Conservation (phyloP, 148 eudicot species). For the Pharnaceum exiguum region DNA sequence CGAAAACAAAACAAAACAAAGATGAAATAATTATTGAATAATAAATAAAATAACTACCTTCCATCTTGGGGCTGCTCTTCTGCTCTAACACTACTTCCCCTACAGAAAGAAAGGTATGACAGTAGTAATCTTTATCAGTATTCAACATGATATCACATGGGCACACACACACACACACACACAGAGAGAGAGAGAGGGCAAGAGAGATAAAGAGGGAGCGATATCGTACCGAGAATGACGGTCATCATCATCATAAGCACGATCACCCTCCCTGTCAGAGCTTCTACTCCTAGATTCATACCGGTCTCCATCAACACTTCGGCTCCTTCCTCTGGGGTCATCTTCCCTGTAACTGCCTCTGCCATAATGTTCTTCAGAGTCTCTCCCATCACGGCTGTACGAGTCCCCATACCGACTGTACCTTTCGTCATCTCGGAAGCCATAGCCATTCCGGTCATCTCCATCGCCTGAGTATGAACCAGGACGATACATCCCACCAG, state of each 20-base stretch:
- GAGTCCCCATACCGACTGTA: conserved; percentile 61
- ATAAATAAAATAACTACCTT: too few relatives aligned
- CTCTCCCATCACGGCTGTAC: conserved; percentile 54
- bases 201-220: too few relatives aligned
- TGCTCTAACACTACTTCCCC: conserved; percentile 64
- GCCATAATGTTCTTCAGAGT: conserved; percentile 60
- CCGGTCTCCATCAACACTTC: conserved; percentile 47
- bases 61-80: conserved; percentile 69
- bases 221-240: conserved; percentile 57
- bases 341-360: conserved; percentile 71
- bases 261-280: conserved; percentile 66
- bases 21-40: too few relatives aligned
- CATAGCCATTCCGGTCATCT: conserved; percentile 76
- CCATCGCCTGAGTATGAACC: conserved; percentile 60
- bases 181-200: too few relatives aligned
- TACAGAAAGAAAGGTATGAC: conserved; percentile 28
- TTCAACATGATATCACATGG: not conserved
- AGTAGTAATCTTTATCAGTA: conserved; percentile 12
- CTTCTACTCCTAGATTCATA: conserved; percentile 81
- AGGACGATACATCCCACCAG: conserved; percentile 76
- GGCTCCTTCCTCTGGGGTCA: conserved; percentile 67
- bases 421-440: conserved; percentile 58
- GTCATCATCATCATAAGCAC: conserved; percentile 73
- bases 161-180: not conserved
- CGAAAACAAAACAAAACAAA: not conserved